Evolutionary conservation across 768 basidiomycete species (phyloP).

Genomic region (Tulasnella sp.): DNA sequence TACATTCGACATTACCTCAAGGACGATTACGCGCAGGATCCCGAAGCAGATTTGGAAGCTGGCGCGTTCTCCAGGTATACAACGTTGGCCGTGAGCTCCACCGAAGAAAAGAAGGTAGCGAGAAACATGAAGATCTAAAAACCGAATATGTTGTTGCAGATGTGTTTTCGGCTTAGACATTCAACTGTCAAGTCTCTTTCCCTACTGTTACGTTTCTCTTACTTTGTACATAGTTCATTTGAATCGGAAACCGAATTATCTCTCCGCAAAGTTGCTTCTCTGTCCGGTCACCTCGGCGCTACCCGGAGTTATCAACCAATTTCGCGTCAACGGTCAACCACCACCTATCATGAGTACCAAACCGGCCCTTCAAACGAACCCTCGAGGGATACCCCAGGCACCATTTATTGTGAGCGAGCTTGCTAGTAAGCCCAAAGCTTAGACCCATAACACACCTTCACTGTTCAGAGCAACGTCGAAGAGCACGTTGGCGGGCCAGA

Average conservation of each 20-base stretch:
- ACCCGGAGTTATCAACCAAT: neutral
- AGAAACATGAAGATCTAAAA: neutral
- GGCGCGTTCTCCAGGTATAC: conserved; percentile 31
- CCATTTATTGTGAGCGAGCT: conserved; percentile 84
- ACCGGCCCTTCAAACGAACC: conserved; percentile 62
- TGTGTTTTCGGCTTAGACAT: conserved; percentile 9
- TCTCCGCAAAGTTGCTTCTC: neutral
- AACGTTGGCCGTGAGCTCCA: conserved; percentile 24
- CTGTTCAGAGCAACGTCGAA: conserved; percentile 77
- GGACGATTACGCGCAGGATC: conserved; percentile 21
- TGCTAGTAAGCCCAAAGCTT: neutral
- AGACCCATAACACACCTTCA: neutral
- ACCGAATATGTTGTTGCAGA: neutral
- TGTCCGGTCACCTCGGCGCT: neutral
- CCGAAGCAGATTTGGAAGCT: conserved; percentile 31
- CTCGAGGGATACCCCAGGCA: conserved; percentile 92
- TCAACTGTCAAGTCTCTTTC: conserved; percentile 21
- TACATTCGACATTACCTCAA: conserved; percentile 28
- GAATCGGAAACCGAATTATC: neutral
- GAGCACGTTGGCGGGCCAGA: conserved; percentile 81
- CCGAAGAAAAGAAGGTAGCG: neutral
- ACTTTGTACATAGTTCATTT: neutral
- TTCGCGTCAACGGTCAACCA: neutral
- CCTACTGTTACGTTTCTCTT: neutral
- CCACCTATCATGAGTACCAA: conserved; percentile 16